Conservation (phyloP, 345 rosid genomes). For the Arabidopsis suecica region DNA sequence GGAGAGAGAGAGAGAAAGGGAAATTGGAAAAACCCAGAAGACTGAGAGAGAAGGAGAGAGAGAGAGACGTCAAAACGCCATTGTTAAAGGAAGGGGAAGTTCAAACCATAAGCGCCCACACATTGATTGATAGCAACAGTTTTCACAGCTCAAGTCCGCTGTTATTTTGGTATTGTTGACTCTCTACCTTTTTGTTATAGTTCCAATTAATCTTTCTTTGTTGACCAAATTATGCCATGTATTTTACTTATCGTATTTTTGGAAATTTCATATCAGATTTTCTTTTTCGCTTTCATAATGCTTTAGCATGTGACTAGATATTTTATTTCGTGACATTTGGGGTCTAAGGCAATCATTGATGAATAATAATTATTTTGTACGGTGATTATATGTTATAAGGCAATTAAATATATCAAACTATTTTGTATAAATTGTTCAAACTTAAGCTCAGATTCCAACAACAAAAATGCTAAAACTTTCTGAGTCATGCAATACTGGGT, state of each 20-base stretch:
- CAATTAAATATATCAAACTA: not conserved
- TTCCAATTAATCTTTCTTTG: not conserved
- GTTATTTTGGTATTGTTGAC: conserved; percentile 24
- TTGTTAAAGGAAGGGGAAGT: conserved; percentile 46
- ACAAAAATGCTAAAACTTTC: not conserved
- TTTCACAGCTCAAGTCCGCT: conserved; percentile 66
- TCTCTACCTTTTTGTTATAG: not conserved
- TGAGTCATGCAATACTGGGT: not conserved
- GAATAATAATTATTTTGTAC: conserved; percentile 19
- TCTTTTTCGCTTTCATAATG: conserved; percentile 23
- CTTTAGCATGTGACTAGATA: conserved; percentile 30
- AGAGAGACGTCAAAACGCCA: conserved; percentile 43
- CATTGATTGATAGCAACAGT: conserved; percentile 55
- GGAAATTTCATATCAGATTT: not conserved
- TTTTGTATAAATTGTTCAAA: not conserved
- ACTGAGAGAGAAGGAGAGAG: conserved; percentile 34
- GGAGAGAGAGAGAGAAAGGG: conserved; percentile 48
- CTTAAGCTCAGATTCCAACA: not conserved
- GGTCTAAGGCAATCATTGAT: conserved; percentile 38
- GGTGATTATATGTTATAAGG: not conserved
- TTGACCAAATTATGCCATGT: conserved; percentile 1
- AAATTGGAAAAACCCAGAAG: conserved; percentile 43
- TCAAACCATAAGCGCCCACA: conserved; percentile 48
- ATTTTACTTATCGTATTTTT: not conserved
- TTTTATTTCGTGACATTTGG: conserved; percentile 32